Percentiles rank a stretch among this genome's conserved stretches.
Evolutionary conservation across 2,329 filamentous ascomycete genomes (phyloP).

Genomic region (Apiospora marii): DNA sequence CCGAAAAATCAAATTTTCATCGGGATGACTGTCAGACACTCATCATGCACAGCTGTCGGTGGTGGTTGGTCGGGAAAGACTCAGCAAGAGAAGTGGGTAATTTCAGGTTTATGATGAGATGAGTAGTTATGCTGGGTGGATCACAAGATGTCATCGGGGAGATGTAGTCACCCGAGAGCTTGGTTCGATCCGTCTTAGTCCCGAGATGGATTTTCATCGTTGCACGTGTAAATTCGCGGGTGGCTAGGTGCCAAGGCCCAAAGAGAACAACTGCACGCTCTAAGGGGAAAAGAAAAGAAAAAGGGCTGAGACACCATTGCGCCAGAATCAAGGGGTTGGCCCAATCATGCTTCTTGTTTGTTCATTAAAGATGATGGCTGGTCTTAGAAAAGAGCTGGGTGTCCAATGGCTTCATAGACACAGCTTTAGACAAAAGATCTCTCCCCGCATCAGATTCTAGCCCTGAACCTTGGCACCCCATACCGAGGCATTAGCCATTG

Average conservation of each 20-base stretch:
- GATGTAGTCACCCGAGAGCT: not conserved
- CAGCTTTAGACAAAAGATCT: no score
- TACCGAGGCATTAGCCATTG: no score
- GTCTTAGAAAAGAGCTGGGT: no score
- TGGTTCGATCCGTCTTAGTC: slow-evolving; percentile 1
- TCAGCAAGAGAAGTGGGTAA: not conserved
- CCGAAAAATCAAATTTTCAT: not conserved
- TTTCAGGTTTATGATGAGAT: not conserved
- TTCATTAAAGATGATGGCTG: no score
- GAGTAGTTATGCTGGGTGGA: not conserved
- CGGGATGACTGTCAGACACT: not conserved
- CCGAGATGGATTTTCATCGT: not conserved
- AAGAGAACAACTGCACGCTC: not conserved
- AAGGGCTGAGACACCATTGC: not conserved
- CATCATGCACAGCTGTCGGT: not conserved
- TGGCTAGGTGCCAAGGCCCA: not conserved
- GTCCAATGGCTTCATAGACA: no score
- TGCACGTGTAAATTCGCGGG: not conserved
- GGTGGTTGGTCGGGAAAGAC: not conserved
- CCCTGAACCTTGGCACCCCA: no score
- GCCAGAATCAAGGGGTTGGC: no score
- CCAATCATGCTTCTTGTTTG: no score
- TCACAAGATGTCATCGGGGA: slow-evolving; percentile 18
- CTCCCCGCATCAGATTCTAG: no score
- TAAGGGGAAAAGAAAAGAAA: not conserved